Conservation (phyloP, 768 basidiomycete species). For the Mycena venus region DNA sequence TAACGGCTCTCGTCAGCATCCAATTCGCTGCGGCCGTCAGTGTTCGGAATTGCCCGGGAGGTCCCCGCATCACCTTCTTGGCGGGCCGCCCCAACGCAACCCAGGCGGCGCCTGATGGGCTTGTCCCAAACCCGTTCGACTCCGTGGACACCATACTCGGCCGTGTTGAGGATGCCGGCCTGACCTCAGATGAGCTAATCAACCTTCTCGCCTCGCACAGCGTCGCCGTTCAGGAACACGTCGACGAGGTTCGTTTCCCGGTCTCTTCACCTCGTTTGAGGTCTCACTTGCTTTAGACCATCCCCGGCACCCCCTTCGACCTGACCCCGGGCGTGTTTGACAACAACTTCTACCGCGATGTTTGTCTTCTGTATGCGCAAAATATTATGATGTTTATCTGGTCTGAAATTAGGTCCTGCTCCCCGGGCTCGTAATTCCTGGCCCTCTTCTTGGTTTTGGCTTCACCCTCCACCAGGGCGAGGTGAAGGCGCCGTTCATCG, state of each 20-base stretch:
- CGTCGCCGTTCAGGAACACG: slow-evolving; percentile 29
- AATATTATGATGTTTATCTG: neutral
- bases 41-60: slow-evolving; percentile 44
- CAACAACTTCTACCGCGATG: slow-evolving; percentile 45
- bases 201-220: slow-evolving; percentile 34
- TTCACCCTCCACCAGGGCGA: slow-evolving; percentile 37
- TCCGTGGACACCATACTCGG: slow-evolving; percentile 11
- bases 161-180: slow-evolving; percentile 29
- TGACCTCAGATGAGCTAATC: slow-evolving; percentile 27
- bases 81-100: slow-evolving; percentile 34
- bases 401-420: slow-evolving; percentile 9
- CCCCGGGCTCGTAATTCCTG: slow-evolving; percentile 7
- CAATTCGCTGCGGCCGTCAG: slow-evolving; percentile 49
- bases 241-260: slow-evolving; percentile 23
- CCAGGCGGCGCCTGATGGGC: slow-evolving; percentile 13
- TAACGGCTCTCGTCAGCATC: slow-evolving; percentile 32
- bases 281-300: slow-evolving; percentile 19
- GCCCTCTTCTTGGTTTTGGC: no score
- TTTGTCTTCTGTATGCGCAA: neutral
- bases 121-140: slow-evolving; percentile 26
- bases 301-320: slow-evolving; percentile 45
- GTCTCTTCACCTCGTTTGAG: neutral
- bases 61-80: slow-evolving; percentile 40
- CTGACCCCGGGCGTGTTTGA: slow-evolving; percentile 44
- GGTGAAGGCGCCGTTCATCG: slow-evolving; percentile 40